phyloP scores from a whole-genome alignment of 495 filamentous ascomycete genomes.

The Tuber calosporum region DNA sequence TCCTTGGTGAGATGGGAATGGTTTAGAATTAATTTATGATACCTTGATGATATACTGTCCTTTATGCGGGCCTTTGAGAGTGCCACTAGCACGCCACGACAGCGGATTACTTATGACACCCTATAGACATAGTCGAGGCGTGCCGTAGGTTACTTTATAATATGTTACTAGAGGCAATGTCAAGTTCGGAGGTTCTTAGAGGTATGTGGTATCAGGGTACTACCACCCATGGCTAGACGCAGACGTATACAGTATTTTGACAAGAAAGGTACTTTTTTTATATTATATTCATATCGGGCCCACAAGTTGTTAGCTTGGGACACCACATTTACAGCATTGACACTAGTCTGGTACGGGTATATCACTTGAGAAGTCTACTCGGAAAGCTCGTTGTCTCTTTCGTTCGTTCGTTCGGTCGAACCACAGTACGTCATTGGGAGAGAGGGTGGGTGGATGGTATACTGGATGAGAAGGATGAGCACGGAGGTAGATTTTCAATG shows the following conservation, averaged over 20 bases:
- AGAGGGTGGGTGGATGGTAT: background rate
- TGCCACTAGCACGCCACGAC: background rate
- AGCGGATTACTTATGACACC: background rate
- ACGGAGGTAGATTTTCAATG: background rate
- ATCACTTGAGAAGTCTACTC: too few relatives aligned
- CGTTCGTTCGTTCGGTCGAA: background rate
- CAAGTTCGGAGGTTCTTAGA: background rate
- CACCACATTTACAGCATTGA: background rate
- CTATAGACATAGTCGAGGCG: background rate
- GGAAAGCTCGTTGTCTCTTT: background rate
- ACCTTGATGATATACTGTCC: background rate
- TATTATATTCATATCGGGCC: background rate
- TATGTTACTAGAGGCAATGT: background rate
- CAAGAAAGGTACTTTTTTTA: background rate
- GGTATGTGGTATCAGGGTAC: background rate
- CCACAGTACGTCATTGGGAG: too few relatives aligned
- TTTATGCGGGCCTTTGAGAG: background rate
- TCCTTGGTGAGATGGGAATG: background rate
- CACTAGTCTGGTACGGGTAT: background rate
- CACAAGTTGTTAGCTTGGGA: background rate
- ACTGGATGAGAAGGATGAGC: background rate
- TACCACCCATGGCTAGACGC: background rate
- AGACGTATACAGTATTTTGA: background rate
- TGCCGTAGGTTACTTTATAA: background rate
- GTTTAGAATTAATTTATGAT: conserved; percentile 4